Evolutionary conservation across 2,329 filamentous ascomycete species (phyloP).

Genomic region (Hypoxylon sp.): DNA sequence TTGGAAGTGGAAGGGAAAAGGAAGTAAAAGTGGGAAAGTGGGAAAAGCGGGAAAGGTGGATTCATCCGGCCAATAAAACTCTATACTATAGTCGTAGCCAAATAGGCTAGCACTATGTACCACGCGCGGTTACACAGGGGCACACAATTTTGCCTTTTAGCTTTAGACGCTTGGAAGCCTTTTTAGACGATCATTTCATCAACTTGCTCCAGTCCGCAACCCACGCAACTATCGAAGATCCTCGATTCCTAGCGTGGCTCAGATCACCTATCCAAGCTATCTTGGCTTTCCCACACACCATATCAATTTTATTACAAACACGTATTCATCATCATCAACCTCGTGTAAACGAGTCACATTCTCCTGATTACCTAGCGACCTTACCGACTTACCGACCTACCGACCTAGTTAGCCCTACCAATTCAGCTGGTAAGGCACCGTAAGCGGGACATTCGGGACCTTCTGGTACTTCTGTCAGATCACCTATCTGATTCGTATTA

Average conservation of each 20-base stretch:
- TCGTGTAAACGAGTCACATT: conserved; percentile 1
- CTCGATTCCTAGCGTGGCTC: conserved; percentile 25
- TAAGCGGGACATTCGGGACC: conserved; percentile 16
- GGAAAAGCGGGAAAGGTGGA: conserved; percentile 43
- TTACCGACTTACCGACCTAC: not conserved
- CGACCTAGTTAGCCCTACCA: conserved; percentile 16
- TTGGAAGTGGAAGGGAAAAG: conserved; percentile 33
- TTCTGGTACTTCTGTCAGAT: conserved; percentile 2
- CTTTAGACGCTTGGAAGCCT: not conserved
- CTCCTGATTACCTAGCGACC: not conserved
- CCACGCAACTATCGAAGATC: conserved; percentile 30
- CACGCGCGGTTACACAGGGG: conserved; percentile 17
- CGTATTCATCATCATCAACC: conserved; percentile 37
- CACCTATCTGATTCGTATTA: conserved; percentile 13
- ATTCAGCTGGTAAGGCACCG: conserved; percentile 10
- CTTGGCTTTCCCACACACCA: conserved; percentile 18
- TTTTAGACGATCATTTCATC: conserved; percentile 33
- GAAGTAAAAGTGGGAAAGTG: conserved; percentile 39
- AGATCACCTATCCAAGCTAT: conserved; percentile 25
- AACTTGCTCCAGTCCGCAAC: conserved; percentile 29
- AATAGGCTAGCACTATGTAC: conserved; percentile 10
- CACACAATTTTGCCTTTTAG: conserved; percentile 27
- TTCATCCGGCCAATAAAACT: conserved; percentile 42
- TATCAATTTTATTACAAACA: conserved; percentile 38
- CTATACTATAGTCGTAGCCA: conserved; percentile 8